Conservation (phyloP, 1,284 basidiomycete genomes). For the Hypsizygus ulmarius region DNA sequence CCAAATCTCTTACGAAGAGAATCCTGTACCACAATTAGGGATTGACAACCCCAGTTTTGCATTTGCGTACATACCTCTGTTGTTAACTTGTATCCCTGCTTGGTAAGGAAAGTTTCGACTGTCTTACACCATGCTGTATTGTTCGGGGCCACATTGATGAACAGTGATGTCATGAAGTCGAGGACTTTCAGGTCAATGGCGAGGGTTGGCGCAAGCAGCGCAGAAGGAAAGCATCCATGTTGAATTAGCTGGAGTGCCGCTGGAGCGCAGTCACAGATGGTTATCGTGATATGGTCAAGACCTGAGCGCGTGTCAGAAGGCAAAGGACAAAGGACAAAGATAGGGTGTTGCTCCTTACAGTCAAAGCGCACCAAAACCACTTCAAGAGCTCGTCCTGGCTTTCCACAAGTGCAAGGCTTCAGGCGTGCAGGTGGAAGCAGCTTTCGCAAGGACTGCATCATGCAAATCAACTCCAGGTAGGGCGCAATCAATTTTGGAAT, state of each 20-base stretch:
- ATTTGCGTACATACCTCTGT: not conserved
- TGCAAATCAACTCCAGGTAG: not conserved
- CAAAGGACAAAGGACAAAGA: too few species aligned
- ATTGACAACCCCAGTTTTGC: too few species aligned
- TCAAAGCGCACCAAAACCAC: not conserved
- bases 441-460: not conserved
- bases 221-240: constrained; percentile 4
- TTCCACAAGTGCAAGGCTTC: not conserved
- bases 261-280: constrained; percentile 2
- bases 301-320: not conserved
- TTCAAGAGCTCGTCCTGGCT: not conserved
- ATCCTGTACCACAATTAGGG: not conserved
- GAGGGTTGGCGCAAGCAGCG: constrained; percentile 2
- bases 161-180: constrained; percentile 1
- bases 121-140: constrained; percentile 4
- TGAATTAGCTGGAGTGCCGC: constrained; percentile 1
- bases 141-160: constrained; percentile 6
- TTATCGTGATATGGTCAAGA: not conserved
- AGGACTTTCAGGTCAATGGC: constrained; percentile 9
- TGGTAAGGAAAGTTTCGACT: constrained; percentile 5
- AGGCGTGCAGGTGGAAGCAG: not conserved
- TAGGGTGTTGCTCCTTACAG: not conserved
- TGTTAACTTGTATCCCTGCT: not conserved
- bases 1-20: constrained; percentile 1
- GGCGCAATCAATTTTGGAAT: not conserved